These are phyloP conservation scores for Trametes coccinea DNA, from an alignment of 768 basidiomycete genomes.

Conservation along the genomic window DNA sequence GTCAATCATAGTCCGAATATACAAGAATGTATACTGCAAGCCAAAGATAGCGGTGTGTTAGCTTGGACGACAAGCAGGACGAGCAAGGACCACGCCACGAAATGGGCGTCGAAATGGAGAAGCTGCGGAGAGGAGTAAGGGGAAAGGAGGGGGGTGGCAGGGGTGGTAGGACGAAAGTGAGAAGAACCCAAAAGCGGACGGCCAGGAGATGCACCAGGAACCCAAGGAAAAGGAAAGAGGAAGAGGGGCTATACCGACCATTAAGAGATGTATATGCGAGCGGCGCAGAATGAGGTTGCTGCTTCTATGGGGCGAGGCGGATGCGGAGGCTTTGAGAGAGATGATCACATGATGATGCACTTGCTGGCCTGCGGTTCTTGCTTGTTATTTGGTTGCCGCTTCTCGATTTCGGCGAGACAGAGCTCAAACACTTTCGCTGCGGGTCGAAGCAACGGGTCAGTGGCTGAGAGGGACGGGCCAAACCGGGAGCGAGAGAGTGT, in stretches of 20 bases:
- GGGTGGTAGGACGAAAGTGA: constrained; percentile 9
- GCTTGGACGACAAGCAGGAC: constrained; percentile 12
- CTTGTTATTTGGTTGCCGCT: constrained; percentile 56
- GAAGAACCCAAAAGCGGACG: constrained; percentile 7
- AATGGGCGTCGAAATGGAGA: constrained; percentile 12
- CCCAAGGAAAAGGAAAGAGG: not conserved
- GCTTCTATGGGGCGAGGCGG: constrained; percentile 21
- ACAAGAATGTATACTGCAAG: constrained; percentile 21
- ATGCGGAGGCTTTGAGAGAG: not conserved
- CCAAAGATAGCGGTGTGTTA: constrained; percentile 22
- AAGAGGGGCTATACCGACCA: constrained; percentile 9
- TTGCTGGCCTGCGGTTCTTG: constrained; percentile 42
- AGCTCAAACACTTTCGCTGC: constrained; percentile 83
- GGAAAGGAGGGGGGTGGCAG: not conserved
- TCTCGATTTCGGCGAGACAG: constrained; percentile 82
- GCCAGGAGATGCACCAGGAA: constrained; percentile 9
- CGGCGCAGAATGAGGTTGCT: constrained; percentile 5
- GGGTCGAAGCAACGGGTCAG: constrained; percentile 7
- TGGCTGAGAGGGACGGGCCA: not conserved
- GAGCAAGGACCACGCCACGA: constrained; percentile 9
- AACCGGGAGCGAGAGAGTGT: not conserved
- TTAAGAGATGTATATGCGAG: constrained; percentile 22
- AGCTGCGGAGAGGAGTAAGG: not conserved
- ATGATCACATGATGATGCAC: constrained; percentile 58
- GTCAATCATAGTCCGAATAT: constrained; percentile 24